Percentiles rank a stretch among this genome's conserved stretches.
Conservation (phyloP, 805 yeast genomes). For the Pichia nanzhaoensis region DNA sequence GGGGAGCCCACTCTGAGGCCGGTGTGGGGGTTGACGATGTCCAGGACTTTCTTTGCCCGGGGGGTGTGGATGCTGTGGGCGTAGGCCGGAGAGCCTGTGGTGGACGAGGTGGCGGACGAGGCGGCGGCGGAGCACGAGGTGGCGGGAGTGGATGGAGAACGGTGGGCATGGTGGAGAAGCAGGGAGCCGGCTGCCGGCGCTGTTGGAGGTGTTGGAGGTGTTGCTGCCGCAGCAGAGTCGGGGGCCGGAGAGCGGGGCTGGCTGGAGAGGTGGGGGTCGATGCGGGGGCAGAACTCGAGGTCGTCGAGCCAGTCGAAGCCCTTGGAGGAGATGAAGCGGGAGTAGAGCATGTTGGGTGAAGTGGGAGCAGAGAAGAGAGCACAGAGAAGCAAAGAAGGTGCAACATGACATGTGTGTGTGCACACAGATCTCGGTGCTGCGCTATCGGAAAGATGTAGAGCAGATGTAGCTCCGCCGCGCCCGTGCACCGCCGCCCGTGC, state of each 20-base stretch:
- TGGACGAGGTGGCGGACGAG: no score
- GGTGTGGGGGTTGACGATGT: conserved; percentile 57
- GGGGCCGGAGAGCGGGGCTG: not conserved
- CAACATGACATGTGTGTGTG: no score
- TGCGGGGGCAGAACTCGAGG: conserved; percentile 5
- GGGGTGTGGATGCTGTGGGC: conserved; percentile 39
- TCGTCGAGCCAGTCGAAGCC: conserved; percentile 7
- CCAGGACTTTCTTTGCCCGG: conserved; percentile 51
- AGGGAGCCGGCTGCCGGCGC: no score
- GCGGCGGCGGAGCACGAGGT: no score
- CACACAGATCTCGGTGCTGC: no score
- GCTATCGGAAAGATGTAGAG: no score
- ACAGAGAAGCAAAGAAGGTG: not conserved
- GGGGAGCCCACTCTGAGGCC: conserved; percentile 52
- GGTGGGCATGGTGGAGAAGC: not conserved
- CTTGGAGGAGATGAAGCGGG: conserved; percentile 3
- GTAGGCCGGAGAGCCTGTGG: no score
- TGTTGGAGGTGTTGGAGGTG: not conserved
- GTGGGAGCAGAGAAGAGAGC: not conserved
- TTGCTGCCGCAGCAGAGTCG: not conserved
- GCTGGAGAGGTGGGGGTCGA: not conserved
- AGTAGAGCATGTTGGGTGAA: conserved; percentile 1
- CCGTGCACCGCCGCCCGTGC: no score
- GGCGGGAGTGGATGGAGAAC: not conserved
- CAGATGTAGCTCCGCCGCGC: no score